Conservation (phyloP, 169 alveolate species). For the Babesia gibsoni region DNA sequence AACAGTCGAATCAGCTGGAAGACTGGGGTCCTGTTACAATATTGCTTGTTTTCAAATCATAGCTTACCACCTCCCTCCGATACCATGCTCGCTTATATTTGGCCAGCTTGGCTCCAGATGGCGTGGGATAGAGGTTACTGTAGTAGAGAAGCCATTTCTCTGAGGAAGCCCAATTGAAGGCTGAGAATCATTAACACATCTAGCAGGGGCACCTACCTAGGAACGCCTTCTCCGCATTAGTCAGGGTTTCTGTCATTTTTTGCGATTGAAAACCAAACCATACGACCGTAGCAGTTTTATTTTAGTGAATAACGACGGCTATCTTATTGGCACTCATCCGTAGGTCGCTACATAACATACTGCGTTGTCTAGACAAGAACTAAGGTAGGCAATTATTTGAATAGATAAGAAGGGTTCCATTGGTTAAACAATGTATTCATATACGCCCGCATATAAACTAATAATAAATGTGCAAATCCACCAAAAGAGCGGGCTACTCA, state of each 20-base stretch:
- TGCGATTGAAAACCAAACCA: too few relatives aligned
- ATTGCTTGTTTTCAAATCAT: not conserved
- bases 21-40: not conserved
- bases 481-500: too few relatives aligned
- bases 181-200: not conserved
- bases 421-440: too few relatives aligned
- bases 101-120: slow-evolving; percentile 40
- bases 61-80: slow-evolving; percentile 49
- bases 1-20: slow-evolving; percentile 41
- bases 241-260: slow-evolving; percentile 22
- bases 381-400: not conserved
- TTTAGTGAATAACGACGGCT: too few relatives aligned
- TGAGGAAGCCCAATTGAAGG: slow-evolving; percentile 52
- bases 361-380: not conserved
- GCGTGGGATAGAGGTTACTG: slow-evolving; percentile 57
- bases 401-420: too few relatives aligned
- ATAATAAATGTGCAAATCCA: too few relatives aligned
- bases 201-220: slow-evolving; percentile 6
- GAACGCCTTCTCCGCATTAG: slow-evolving; percentile 45
- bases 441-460: too few relatives aligned
- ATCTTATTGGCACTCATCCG: not conserved
- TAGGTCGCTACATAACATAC: not conserved
- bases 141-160: slow-evolving; percentile 47
- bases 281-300: too few relatives aligned
- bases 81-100: slow-evolving; percentile 63